A percentile compares a stretch with the other conserved stretches of the same genome.
These are phyloP conservation scores for Magnaporthiopsis incrustans DNA, from an alignment of 2,329 filamentous ascomycete species.

Conservation along the genomic window DNA sequence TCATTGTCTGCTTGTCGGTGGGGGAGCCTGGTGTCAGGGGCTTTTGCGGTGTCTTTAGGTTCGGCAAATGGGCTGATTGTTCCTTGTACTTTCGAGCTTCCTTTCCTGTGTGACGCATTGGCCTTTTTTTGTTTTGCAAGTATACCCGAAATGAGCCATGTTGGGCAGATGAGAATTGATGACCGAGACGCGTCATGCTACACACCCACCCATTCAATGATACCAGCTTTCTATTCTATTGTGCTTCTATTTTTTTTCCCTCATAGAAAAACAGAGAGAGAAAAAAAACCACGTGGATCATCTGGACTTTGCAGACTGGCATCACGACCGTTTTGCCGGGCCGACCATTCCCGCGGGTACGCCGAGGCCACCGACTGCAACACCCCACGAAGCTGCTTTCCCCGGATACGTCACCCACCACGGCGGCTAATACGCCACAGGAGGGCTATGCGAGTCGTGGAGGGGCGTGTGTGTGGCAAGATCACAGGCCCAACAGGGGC, in stretches of 20 bases:
- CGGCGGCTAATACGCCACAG: not conserved
- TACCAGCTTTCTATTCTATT: not conserved
- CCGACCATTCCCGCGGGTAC: not conserved
- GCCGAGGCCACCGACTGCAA: not conserved
- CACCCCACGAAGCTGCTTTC: not conserved
- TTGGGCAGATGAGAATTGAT: not conserved
- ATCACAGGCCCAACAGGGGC: not conserved
- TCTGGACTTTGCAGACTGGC: not conserved
- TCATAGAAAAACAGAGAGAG: not conserved
- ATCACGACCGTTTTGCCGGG: not conserved
- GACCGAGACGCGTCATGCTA: not conserved
- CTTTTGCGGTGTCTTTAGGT: not conserved
- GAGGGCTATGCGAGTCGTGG: too few relatives aligned
- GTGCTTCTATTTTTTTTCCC: not conserved
- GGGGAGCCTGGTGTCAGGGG: not conserved
- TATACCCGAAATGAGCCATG: not conserved
- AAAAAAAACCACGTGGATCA: not conserved
- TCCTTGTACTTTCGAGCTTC: not conserved
- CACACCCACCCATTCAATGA: not conserved
- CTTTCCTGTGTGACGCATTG: not conserved
- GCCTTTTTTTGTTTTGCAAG: too few relatives aligned
- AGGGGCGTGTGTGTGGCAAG: not conserved
- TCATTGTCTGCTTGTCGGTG: not conserved
- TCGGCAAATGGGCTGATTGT: conserved; percentile 2
- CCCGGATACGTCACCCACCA: not conserved